Base-by-base conservation (phyloP, 23 red algal genomes). In the Agarophyton chilense region DNA sequence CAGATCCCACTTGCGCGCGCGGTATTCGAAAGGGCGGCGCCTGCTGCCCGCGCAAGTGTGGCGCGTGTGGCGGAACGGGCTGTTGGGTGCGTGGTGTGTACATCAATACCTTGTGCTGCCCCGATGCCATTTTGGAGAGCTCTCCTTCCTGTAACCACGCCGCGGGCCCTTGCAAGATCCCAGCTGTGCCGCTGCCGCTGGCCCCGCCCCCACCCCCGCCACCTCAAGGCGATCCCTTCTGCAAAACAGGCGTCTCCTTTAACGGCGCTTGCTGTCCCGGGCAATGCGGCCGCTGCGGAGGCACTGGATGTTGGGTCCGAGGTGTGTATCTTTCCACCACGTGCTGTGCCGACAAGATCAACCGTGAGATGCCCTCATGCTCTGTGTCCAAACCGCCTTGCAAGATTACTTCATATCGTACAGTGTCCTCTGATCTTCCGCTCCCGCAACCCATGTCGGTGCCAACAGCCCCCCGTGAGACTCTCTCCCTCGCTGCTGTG, bases 251-350 rank as follows among this genome's bases (percentile, higher is more conserved):
- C 21, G 36, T 80, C 36, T 8, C 50, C 10, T 61, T 40, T 28
- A 80, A 80, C 18, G 77, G 77, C 51, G 77, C 51, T 14, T 80
- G 77, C 29, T 80, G 77, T 35, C 77, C 77, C 32, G 2, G n/a
- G 2, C 31, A 58, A 41, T 80, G 77, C 29, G 77, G 77, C 7
- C 1, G 16, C 1, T 80, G 77, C 34, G 77, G 77, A 29, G 50
- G 51, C 21, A 58, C 77, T 44, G 77, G 54, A 34, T 80, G 77
- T 17, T 80, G 32, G 32, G 51, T 58, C 11, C 50, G 77, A 6
- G 54, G 77, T 50, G 54, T 80, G n/a, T 61, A 44, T 16, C 77
- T 80, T 1, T 2, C 5, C 1, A 80, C 77, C 0, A 55, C 51
- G 17, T 80, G 77, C 29, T 80, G 77, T 51, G 51, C 77, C 46